Evolutionary conservation across 139 green algal species (phyloP).

Genomic region (Chlamydomonas sp.): DNA sequence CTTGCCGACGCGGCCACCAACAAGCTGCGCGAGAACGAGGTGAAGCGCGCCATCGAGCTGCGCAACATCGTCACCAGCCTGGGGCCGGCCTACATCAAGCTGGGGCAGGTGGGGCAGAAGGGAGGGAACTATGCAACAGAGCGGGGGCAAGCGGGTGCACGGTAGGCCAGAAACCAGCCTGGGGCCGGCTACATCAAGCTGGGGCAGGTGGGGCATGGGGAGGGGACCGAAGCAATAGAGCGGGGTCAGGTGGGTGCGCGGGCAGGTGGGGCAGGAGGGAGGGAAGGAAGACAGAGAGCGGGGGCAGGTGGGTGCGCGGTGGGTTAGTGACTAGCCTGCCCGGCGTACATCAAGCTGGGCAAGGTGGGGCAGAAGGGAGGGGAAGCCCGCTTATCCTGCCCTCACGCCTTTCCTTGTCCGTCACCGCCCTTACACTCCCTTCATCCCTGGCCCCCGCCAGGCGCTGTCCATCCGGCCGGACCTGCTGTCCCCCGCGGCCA

Average conservation of each 20-base stretch:
- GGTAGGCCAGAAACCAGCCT: conserved; percentile 66
- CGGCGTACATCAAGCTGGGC: too few relatives aligned
- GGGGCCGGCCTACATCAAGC: conserved; percentile 98
- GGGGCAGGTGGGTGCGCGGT: too few relatives aligned
- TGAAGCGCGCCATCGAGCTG: conserved; percentile 88
- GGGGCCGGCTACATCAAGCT: conserved; percentile 99
- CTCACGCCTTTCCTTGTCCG: too few relatives aligned
- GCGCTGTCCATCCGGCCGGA: conserved; percentile 97
- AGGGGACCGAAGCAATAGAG: not conserved
- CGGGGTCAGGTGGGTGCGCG: not conserved
- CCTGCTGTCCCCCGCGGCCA: conserved; percentile 94
- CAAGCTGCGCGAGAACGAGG: conserved; percentile 62
- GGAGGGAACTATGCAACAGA: not conserved
- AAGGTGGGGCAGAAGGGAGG: too few relatives aligned
- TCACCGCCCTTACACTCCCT: not conserved
- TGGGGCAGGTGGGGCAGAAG: conserved; percentile 76
- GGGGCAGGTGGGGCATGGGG: conserved; percentile 68
- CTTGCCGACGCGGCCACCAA: conserved; percentile 69
- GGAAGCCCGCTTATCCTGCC: too few relatives aligned
- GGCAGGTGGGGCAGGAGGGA: not conserved
- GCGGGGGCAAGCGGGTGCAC: too few relatives aligned
- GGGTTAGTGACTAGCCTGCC: too few relatives aligned
- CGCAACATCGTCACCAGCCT: conserved; percentile 95
- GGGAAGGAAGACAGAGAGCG: too few relatives aligned
- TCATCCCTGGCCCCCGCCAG: conserved; percentile 74